phyloP scores from a whole-genome alignment of 345 rosid species.

The Syzygium jambos region DNA sequence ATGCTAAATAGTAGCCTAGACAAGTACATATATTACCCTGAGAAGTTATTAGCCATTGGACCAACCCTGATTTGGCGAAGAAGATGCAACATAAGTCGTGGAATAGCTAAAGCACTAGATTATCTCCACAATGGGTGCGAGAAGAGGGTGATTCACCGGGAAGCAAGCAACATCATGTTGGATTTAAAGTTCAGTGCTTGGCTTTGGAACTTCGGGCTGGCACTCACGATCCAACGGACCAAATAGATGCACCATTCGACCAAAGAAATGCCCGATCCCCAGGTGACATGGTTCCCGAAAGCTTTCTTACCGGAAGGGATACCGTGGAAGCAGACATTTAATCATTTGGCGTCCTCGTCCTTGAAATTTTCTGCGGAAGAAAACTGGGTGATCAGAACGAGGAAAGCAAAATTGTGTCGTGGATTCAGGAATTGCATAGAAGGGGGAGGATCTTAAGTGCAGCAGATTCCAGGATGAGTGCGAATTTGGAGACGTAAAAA shows the following conservation, averaged over 20 bases:
- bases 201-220: conserved; percentile 72
- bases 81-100: conserved; percentile 39
- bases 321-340: conserved; percentile 63
- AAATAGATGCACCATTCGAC: conserved; percentile 69
- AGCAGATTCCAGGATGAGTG: conserved; percentile 45
- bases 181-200: conserved; percentile 48
- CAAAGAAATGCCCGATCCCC: conserved; percentile 63
- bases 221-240: conserved; percentile 40
- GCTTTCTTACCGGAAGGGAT: conserved; percentile 48
- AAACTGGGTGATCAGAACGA: conserved; percentile 6
- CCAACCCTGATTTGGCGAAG: conserved; percentile 36
- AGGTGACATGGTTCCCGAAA: conserved; percentile 81
- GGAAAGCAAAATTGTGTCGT: conserved; percentile 38
- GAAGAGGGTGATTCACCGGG: conserved; percentile 58
- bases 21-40: conserved; percentile 25
- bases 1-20: conserved; percentile 71
- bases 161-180: conserved; percentile 68
- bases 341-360: conserved; percentile 57
- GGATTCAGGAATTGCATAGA: conserved; percentile 56
- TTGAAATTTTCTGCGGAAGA: conserved; percentile 59
- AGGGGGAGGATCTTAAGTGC: conserved; percentile 29
- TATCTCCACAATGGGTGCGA: conserved; percentile 71
- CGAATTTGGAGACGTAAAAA: conserved; percentile 19
- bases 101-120: conserved; percentile 56
- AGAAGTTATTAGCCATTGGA: conserved; percentile 4